phyloP scores from a whole-genome alignment of 2,329 filamentous ascomycete species.

The Penicillium sp. region DNA sequence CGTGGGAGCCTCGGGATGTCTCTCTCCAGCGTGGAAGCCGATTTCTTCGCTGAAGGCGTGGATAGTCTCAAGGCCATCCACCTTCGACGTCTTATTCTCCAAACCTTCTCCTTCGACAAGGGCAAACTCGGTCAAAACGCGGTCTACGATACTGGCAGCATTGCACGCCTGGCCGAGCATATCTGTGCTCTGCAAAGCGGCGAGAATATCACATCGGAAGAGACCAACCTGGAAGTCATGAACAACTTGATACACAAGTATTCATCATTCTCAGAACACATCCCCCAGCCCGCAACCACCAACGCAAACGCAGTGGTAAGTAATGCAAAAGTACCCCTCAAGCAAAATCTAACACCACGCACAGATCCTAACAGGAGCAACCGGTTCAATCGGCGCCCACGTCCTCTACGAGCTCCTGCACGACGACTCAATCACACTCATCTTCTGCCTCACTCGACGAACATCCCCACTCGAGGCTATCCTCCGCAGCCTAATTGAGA shows the following conservation, averaged over 20 bases:
- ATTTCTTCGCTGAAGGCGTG: conserved; percentile 45
- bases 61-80: conserved; percentile 48
- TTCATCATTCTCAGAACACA: conserved; percentile 37
- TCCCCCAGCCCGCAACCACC: conserved; percentile 19
- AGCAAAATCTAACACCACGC: background rate
- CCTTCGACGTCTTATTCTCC: conserved; percentile 40
- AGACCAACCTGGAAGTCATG: conserved; percentile 34
- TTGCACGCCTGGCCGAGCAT: conserved; percentile 33
- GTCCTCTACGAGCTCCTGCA: conserved; percentile 36
- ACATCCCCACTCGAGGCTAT: conserved; percentile 20
- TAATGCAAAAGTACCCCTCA: background rate
- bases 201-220: background rate
- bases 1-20: conserved; percentile 31
- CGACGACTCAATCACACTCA: conserved; percentile 30
- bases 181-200: conserved; percentile 31
- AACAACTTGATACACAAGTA: conserved; percentile 45
- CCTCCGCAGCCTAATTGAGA: conserved; percentile 18
- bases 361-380: conserved; percentile 42
- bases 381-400: conserved; percentile 43
- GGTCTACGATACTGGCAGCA: conserved; percentile 42
- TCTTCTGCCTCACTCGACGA: conserved; percentile 39
- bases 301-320: conserved; percentile 22
- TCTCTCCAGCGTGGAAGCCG: conserved; percentile 29
- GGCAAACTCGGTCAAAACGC: conserved; percentile 33
- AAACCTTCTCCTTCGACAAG: conserved; percentile 35